Percentiles rank a stretch among this genome's conserved stretches.
Evolutionary conservation across 2,329 filamentous ascomycete species (phyloP).

Genomic region (Penicillium sclerotiorum): DNA sequence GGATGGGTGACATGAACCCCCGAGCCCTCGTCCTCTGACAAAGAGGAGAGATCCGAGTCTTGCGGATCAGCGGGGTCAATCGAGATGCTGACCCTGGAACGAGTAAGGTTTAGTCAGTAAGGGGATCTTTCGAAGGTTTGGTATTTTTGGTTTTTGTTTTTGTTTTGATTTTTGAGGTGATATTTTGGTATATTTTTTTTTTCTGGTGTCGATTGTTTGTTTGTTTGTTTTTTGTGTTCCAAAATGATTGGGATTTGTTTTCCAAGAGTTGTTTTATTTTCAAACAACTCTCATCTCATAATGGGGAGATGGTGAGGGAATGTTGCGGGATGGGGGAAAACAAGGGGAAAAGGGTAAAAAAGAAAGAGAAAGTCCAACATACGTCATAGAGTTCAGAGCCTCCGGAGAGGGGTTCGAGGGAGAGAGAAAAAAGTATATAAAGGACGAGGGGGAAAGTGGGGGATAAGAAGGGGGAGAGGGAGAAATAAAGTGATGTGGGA

Average conservation of each 20-base stretch:
- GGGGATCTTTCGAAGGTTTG: not conserved
- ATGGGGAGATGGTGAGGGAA: not conserved
- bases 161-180: not conserved
- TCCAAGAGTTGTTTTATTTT: too few species aligned
- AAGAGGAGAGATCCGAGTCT: slow-evolving; percentile 44
- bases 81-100: slow-evolving; percentile 46
- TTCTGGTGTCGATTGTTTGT: too few species aligned
- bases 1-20: slow-evolving; percentile 44
- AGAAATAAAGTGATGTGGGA: not conserved
- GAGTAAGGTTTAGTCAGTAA: slow-evolving; percentile 13
- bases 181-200: too few species aligned
- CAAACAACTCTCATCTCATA: too few species aligned
- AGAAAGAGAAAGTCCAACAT: slow-evolving; percentile 13
- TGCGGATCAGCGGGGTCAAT: slow-evolving; percentile 43
- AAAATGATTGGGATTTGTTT: too few species aligned
- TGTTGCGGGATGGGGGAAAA: slow-evolving; percentile 1
- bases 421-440: not conserved
- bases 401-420: not conserved
- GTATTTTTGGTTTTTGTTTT: not conserved
- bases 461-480: not conserved
- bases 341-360: slow-evolving; percentile 1
- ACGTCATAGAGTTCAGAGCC: slow-evolving; percentile 27
- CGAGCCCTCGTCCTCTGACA: slow-evolving; percentile 49
- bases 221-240: too few species aligned
- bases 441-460: not conserved